phyloP scores from a whole-genome alignment of 2,329 filamentous ascomycete genomes.

The Capronia coronata region DNA sequence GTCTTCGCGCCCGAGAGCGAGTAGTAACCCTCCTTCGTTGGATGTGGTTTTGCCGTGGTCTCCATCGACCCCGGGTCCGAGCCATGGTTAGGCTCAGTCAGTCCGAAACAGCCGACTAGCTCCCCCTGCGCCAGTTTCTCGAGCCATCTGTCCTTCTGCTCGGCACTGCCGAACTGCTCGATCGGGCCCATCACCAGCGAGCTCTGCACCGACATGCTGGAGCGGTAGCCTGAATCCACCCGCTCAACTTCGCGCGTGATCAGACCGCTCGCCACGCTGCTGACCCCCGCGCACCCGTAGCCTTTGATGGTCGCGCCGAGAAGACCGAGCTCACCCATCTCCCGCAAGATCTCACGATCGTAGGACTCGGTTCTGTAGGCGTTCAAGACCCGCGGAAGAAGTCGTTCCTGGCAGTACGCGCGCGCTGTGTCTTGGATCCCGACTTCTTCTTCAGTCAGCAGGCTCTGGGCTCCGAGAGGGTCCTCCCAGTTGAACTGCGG shows the following conservation, averaged over 20 bases:
- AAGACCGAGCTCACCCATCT: conserved; percentile 86
- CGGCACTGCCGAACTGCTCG: conserved; percentile 72
- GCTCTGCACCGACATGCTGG: conserved; percentile 87
- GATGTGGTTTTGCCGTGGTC: conserved; percentile 71
- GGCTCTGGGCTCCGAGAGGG: conserved; percentile 64
- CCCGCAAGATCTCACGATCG: conserved; percentile 73
- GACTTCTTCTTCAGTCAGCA: conserved; percentile 83
- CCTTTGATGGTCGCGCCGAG: conserved; percentile 82
- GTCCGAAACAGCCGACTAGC: conserved; percentile 74
- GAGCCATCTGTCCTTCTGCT: conserved; percentile 77
- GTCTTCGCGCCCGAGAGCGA: conserved; percentile 77
- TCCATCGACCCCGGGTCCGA: conserved; percentile 90
- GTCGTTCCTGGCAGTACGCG: conserved; percentile 82
- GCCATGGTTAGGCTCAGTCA: conserved; percentile 89
- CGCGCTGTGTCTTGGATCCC: conserved; percentile 86
- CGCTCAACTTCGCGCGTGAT: conserved; percentile 87
- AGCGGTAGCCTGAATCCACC: conserved; percentile 85
- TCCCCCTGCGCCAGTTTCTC: conserved; percentile 76
- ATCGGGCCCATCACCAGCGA: conserved; percentile 91
- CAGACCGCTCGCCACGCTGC: conserved; percentile 74
- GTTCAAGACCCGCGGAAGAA: conserved; percentile 79
- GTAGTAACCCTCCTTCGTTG: conserved; percentile 74
- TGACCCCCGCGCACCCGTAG: conserved; percentile 80
- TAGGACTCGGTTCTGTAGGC: conserved; percentile 81
- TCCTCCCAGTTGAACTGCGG: conserved; percentile 80